Conservation (phyloP, 192 early-diverging fungal genomes). For the Pilobolus umbonatus region DNA sequence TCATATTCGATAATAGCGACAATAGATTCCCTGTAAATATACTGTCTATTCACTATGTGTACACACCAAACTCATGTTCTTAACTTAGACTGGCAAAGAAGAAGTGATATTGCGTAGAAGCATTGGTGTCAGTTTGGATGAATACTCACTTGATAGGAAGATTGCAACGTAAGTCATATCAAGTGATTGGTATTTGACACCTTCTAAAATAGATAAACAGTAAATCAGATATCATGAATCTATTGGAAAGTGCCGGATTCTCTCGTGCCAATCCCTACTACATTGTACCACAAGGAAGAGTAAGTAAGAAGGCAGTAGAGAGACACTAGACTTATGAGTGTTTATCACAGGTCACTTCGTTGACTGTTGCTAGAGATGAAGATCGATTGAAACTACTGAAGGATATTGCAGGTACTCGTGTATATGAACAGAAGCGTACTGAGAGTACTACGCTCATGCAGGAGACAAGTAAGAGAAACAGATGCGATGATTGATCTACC, state of each 20-base stretch:
- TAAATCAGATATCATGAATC: slow-evolving; percentile 86
- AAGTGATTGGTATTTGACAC: not conserved
- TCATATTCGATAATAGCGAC: slow-evolving; percentile 96
- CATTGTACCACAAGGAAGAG: slow-evolving; percentile 96
- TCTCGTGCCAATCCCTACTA: slow-evolving; percentile 97
- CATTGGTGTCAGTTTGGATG: slow-evolving; percentile 96
- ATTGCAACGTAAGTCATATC: slow-evolving; percentile 64
- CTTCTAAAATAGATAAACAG: slow-evolving; percentile 35
- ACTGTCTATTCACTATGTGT: not conserved
- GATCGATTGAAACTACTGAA: slow-evolving; percentile 90
- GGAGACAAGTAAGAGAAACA: slow-evolving; percentile 63
- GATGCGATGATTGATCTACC: no score
- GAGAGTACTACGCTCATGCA: slow-evolving; percentile 91
- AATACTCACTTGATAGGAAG: slow-evolving; percentile 96
- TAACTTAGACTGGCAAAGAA: slow-evolving; percentile 75
- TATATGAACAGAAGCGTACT: slow-evolving; percentile 88
- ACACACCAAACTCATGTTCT: slow-evolving; percentile 4
- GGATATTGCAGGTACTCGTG: slow-evolving; percentile 95
- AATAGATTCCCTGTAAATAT: slow-evolving; percentile 81
- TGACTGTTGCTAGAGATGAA: slow-evolving; percentile 91
- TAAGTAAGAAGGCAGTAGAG: slow-evolving; percentile 29
- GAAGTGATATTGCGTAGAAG: slow-evolving; percentile 88
- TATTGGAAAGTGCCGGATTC: slow-evolving; percentile 95
- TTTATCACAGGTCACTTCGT: slow-evolving; percentile 66
- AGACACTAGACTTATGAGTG: not conserved